Base-by-base conservation (phyloP, 2,329 filamentous ascomycete species). In the Elsinoe fawcettii region DNA sequence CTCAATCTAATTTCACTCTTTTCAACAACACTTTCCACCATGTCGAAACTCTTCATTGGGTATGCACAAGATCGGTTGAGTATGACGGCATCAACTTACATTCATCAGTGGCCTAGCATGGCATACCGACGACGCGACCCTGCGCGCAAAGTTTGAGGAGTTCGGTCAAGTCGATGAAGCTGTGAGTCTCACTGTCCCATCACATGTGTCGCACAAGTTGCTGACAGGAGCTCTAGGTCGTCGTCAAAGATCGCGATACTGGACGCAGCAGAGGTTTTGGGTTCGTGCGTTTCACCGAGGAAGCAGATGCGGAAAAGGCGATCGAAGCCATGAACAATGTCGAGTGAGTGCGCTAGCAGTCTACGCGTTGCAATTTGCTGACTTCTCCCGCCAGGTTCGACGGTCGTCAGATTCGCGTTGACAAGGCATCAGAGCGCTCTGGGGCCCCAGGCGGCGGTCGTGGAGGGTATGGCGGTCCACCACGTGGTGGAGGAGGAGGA, bases 11-110 rank as follows among this genome's bases (percentile, higher is more conserved):
- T 36, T 20, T 53, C 16, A 49, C 34, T 53, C 49, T 34, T 30
- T 55, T 43, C 55, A 39, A 41, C 37, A 25, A 9, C 16, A n/a
- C n/a, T n/a, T n/a, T 22, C 37, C 56, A 47, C 67, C 62, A 96
- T 96, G 91, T 86, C 90, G 60, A 96, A 96, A 75, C 82, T 96
- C 67, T 96, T 96, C 73, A 89, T 96, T 73, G 90, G 90, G 90
- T 95, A 22, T 55, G 44, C 46, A n/a, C 14, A 11, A 7, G 16
- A 11, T 51, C 30, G 49, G 32, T 27, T 44, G 20, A 14, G 22
- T 34, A 41, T 12, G 8, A 37, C 46, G n/a, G n/a, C n/a, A n/a
- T 43, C 22, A 7, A 32, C 55, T 57, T 51, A 60, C 63, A 58
- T 8, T 37, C 41, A 39, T 49, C 69, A 96, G 92, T 70, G 93